Percentiles rank a stretch among this genome's conserved stretches.
These are phyloP conservation scores for Histomonas meleagridis DNA, from an alignment of 208 protist species.

Conservation along the genomic window DNA sequence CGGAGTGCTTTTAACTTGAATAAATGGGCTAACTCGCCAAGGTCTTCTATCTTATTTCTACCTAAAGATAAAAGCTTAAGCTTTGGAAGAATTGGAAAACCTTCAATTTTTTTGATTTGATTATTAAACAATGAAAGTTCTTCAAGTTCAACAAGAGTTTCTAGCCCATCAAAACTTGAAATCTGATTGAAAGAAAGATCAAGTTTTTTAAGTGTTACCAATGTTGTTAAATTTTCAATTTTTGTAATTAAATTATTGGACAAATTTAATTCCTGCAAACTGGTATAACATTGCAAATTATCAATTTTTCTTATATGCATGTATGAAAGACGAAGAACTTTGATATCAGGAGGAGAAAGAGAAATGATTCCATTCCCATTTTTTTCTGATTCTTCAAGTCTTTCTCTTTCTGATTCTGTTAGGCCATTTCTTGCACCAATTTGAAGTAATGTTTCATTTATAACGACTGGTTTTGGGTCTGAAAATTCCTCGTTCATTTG, in stretches of 20 bases:
- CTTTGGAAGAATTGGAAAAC: background rate
- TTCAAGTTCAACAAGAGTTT: background rate
- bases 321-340: background rate
- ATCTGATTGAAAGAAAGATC: constrained; percentile 20
- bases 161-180: background rate
- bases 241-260: constrained; percentile 10
- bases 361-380: background rate
- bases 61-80: background rate
- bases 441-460: constrained; percentile 2
- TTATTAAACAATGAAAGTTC: constrained; percentile 16
- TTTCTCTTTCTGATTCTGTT: background rate
- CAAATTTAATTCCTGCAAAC: background rate
- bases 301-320: constrained; percentile 24
- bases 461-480: constrained; percentile 7
- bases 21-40: background rate
- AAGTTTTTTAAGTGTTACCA: background rate
- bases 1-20: constrained; percentile 19
- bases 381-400: constrained; percentile 10
- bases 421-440: background rate
- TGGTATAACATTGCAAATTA: constrained; percentile 18
- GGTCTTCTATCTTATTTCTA: constrained; percentile 5
- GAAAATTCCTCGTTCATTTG: background rate
- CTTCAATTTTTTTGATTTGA: background rate
- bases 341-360: background rate
- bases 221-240: constrained; percentile 27